Percentiles rank a stretch among this genome's conserved stretches.
phyloP scores from a whole-genome alignment of 169 alveolate genomes.

The Plasmodium reichenowi region DNA sequence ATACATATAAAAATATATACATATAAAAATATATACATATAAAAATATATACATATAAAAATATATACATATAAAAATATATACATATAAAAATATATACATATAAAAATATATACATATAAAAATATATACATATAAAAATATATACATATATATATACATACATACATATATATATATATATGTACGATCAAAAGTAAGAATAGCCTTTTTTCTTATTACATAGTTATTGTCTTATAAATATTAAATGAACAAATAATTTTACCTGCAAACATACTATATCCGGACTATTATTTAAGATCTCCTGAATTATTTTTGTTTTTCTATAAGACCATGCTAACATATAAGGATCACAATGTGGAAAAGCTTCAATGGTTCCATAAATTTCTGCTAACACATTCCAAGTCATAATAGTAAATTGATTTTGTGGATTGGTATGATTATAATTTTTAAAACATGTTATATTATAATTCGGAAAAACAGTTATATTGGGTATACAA shows the following conservation, averaged over 20 bases:
- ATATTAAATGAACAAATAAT: not conserved
- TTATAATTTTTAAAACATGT: slow-evolving; percentile 51
- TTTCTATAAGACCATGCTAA: slow-evolving; percentile 87
- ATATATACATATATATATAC: no score
- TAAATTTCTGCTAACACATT: slow-evolving; percentile 86
- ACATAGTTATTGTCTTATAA: no score
- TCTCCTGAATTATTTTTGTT: slow-evolving; percentile 85
- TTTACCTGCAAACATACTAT: slow-evolving; percentile 83
- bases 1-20: no score
- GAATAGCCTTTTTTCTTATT: no score
- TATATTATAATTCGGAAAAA: slow-evolving; percentile 48
- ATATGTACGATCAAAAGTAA: no score
- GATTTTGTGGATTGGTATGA: slow-evolving; percentile 31
- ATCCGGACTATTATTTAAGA: slow-evolving; percentile 83
- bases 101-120: no score
- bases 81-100: no score
- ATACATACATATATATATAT: no score
- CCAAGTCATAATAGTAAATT: slow-evolving; percentile 84
- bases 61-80: not conserved
- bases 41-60: no score
- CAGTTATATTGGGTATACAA: slow-evolving; percentile 80
- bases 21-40: no score
- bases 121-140: no score
- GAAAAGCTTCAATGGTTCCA: slow-evolving; percentile 86
- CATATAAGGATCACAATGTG: slow-evolving; percentile 89